A percentile compares a stretch with the other conserved stretches of the same genome.
Conservation (phyloP, 345 rosid genomes). For the Citrus unshiu region DNA sequence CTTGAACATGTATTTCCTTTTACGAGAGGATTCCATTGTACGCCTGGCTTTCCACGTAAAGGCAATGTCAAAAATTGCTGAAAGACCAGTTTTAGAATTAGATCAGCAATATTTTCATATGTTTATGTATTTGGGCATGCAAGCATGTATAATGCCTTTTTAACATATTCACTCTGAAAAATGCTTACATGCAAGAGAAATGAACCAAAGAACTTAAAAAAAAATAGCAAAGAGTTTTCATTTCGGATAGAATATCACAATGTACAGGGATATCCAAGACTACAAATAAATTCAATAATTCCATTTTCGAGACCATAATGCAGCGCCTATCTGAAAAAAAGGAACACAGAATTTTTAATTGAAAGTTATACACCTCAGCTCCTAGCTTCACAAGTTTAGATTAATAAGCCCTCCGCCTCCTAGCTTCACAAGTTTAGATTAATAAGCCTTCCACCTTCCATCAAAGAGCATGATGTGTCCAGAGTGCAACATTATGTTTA, state of each 20-base stretch:
- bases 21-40: slow-evolving; percentile 56
- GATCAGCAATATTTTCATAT: neutral
- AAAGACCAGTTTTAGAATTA: slow-evolving; percentile 18
- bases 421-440: neutral
- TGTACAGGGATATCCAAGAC: neutral
- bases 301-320: neutral
- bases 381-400: neutral
- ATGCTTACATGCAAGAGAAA: neutral
- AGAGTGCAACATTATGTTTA: neutral
- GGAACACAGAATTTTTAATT: neutral
- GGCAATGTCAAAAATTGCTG: slow-evolving; percentile 79
- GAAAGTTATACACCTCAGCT: neutral
- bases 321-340: neutral
- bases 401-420: neutral
- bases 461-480: neutral
- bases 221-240: neutral
- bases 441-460: neutral
- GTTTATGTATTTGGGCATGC: slow-evolving; percentile 1
- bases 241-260: neutral
- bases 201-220: neutral
- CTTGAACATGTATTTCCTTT: slow-evolving; percentile 62
- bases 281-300: neutral
- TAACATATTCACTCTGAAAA: neutral
- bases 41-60: slow-evolving; percentile 83
- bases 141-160: neutral